These are phyloP conservation scores for Vararia minispora DNA, from an alignment of 768 basidiomycete species.

Conservation along the genomic window DNA sequence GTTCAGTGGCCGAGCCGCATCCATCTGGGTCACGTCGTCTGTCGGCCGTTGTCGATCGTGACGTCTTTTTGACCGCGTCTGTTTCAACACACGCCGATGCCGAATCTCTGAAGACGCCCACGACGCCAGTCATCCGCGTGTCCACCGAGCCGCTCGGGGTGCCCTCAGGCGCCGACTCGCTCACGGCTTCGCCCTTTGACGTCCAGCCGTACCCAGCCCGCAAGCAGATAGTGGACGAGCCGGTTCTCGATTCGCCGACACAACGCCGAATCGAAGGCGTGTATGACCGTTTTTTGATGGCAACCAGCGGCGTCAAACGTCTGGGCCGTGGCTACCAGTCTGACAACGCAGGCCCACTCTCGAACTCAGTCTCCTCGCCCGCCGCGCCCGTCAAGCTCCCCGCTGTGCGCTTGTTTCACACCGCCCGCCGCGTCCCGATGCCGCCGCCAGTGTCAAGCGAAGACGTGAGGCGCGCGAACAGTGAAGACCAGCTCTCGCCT, in stretches of 20 bases:
- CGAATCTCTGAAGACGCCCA: too few species aligned
- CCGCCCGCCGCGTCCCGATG: conserved; percentile 42
- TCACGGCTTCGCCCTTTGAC: conserved; percentile 48
- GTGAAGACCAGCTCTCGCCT: too few species aligned
- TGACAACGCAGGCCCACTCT: conserved; percentile 37
- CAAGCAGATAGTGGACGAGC: conserved; percentile 23
- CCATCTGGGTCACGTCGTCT: conserved; percentile 38
- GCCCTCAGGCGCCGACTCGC: conserved; percentile 31
- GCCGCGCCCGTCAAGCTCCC: not conserved
- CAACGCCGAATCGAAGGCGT: conserved; percentile 57
- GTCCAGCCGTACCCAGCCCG: conserved; percentile 57
- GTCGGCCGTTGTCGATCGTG: conserved; percentile 58
- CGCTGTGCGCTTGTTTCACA: conserved; percentile 38
- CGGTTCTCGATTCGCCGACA: conserved; percentile 39
- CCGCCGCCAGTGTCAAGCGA: conserved; percentile 66
- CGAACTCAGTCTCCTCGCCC: conserved; percentile 13
- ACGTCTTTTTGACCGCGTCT: conserved; percentile 51
- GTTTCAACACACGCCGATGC: conserved; percentile 26
- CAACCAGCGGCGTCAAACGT: conserved; percentile 70
- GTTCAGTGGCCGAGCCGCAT: conserved; percentile 15
- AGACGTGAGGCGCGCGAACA: conserved; percentile 37
- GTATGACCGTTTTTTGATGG: conserved; percentile 78
- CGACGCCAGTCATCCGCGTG: conserved; percentile 15
- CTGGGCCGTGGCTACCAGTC: conserved; percentile 77
- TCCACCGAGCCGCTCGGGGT: not conserved